These are phyloP conservation scores for Monilinia aucupariae DNA, from an alignment of 2,329 filamentous ascomycete species.

Conservation along the genomic window DNA sequence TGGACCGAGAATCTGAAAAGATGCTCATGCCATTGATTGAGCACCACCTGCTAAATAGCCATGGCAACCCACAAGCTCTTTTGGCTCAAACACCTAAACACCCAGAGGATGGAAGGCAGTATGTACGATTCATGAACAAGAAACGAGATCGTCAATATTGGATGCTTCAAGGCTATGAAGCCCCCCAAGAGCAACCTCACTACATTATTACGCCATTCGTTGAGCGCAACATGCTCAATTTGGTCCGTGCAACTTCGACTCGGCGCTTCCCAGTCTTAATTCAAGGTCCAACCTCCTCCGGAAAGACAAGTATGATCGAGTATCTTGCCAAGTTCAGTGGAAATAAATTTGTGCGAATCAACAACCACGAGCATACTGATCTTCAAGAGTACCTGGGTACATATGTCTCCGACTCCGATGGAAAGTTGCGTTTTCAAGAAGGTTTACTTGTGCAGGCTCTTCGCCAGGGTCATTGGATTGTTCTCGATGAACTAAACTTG, in stretches of 20 bases:
- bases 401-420: constrained; percentile 80
- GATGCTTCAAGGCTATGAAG: constrained; percentile 69
- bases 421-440: constrained; percentile 85
- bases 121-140: constrained; percentile 71
- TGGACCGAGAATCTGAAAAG: constrained; percentile 76
- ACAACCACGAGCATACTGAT: constrained; percentile 99
- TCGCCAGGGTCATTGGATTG: constrained; percentile 92
- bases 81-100: constrained; percentile 72
- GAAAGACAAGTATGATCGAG: constrained; percentile 99
- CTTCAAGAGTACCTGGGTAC: constrained; percentile 96
- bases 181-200: constrained; percentile 67
- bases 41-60: constrained; percentile 68
- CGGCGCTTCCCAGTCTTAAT: constrained; percentile 88
- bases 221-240: constrained; percentile 86
- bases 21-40: constrained; percentile 74
- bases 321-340: constrained; percentile 95
- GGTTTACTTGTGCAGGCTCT: constrained; percentile 89
- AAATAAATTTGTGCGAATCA: constrained; percentile 96
- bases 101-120: constrained; percentile 68
- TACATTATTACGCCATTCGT: constrained; percentile 98
- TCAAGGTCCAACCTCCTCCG: constrained; percentile 92
- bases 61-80: constrained; percentile 64
- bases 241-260: constrained; percentile 90
- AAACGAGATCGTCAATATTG: constrained; percentile 72
- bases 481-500: constrained; percentile 93